These are phyloP conservation scores for Cutaneotrichosporon cavernicola DNA, from an alignment of 1,284 basidiomycete genomes.

Conservation along the genomic window DNA sequence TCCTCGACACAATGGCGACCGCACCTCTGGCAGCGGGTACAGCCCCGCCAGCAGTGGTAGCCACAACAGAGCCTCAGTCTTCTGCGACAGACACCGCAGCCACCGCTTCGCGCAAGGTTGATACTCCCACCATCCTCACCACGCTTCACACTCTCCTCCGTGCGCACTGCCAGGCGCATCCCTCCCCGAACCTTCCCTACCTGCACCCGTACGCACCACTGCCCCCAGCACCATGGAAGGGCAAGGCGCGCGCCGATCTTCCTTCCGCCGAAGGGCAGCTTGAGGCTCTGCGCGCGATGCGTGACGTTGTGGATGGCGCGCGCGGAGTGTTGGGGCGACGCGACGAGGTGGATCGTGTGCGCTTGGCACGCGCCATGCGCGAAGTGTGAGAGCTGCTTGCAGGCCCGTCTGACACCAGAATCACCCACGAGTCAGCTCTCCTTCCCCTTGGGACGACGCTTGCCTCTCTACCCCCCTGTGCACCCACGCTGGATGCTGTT, in stretches of 20 bases:
- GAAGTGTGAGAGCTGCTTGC: slow-evolving; percentile 24
- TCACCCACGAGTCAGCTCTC: slow-evolving; percentile 36
- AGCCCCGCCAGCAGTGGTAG: background rate
- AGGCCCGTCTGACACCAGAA: slow-evolving; percentile 25
- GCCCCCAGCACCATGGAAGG: slow-evolving; percentile 20
- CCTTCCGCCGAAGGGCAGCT: slow-evolving; percentile 23
- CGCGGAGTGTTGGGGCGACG: slow-evolving; percentile 22
- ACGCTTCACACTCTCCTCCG: slow-evolving; percentile 30
- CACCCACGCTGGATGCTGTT: slow-evolving; percentile 25
- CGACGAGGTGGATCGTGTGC: slow-evolving; percentile 20
- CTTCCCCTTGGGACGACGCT: slow-evolving; percentile 29
- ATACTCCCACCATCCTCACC: slow-evolving; percentile 27
- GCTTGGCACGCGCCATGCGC: slow-evolving; percentile 24
- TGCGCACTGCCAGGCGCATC: slow-evolving; percentile 25
- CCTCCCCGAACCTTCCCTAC: slow-evolving; percentile 27
- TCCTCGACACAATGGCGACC: background rate
- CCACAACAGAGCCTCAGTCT: background rate
- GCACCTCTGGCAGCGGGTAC: background rate
- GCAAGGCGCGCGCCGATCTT: slow-evolving; percentile 23
- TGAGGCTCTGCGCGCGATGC: slow-evolving; percentile 31
- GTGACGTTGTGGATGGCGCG: slow-evolving; percentile 33
- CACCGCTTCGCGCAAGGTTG: background rate
- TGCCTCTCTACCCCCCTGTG: slow-evolving; percentile 16
- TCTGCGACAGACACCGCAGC: background rate
- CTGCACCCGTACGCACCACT: slow-evolving; percentile 35